Conservation (phyloP, 805 yeast genomes). For the Myxozyma mucilagina region DNA sequence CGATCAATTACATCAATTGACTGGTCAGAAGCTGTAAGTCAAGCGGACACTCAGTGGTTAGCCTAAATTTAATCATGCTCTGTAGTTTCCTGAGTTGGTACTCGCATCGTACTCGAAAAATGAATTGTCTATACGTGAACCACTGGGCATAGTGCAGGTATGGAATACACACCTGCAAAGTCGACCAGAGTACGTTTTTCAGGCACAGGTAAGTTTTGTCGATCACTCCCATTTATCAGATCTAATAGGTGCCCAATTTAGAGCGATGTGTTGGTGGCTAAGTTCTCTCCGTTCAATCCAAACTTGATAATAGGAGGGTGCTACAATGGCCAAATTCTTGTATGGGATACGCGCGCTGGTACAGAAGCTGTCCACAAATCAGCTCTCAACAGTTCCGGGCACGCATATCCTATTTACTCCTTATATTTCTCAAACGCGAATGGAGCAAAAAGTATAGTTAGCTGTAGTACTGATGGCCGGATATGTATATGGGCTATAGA, state of each 20-base stretch:
- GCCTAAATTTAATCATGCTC: neutral
- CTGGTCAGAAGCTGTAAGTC: slow-evolving; percentile 38
- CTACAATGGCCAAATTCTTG: slow-evolving; percentile 50
- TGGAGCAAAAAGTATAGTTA: slow-evolving; percentile 37
- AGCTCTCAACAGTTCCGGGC: slow-evolving; percentile 39
- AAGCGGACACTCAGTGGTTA: neutral
- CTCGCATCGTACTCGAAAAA: slow-evolving; percentile 39
- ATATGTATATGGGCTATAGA: slow-evolving; percentile 45
- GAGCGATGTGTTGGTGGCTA: slow-evolving; percentile 45
- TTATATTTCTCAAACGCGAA: slow-evolving; percentile 38
- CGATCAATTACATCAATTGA: slow-evolving; percentile 41
- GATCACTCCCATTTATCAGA: neutral
- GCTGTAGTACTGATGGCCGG: slow-evolving; percentile 45
- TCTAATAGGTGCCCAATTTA: neutral
- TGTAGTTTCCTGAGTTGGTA: slow-evolving; percentile 39
- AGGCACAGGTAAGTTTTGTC: slow-evolving; percentile 37
- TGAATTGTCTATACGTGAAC: slow-evolving; percentile 28
- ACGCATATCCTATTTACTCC: slow-evolving; percentile 40
- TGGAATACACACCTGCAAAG: slow-evolving; percentile 43
- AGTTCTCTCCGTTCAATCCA: slow-evolving; percentile 46
- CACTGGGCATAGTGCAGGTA: slow-evolving; percentile 39
- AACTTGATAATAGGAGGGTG: slow-evolving; percentile 50
- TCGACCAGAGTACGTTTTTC: slow-evolving; percentile 47
- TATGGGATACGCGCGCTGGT: slow-evolving; percentile 51
- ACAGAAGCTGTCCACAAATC: slow-evolving; percentile 40